Base-by-base conservation (phyloP, 2,329 filamentous ascomycete species). In the Colletotrichum sp. region DNA sequence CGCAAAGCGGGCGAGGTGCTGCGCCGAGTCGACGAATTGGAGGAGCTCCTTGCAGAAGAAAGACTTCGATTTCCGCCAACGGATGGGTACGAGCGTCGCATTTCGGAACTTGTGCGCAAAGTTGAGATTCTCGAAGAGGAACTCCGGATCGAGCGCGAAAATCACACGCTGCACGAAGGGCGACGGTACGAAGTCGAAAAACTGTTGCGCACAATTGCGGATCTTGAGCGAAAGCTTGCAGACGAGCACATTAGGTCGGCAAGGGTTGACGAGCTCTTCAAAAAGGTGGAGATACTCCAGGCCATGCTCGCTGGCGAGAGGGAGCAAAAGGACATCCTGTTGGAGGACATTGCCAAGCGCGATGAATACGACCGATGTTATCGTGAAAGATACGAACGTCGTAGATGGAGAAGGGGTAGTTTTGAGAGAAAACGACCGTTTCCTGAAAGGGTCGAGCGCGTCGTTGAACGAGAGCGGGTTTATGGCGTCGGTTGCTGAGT, bases 1-100 rank as follows among this genome's bases (percentile, higher is more conserved):
- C 92, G 97, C 55, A 95, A 95, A 36, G 74, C 74, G 16, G 49
- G 62, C 26, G 74, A 76, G 18, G 39, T 76, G 9, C 69, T 62
- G 28, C 64, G 71, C 3, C 62, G 65, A 12, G 49, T 76, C 15
- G 70, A 74, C 21, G 74, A 76, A 12, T 52, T 74, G 39, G 74
- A 76, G 71, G 18, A 26, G 28, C 9, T 76, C 3, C 67, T 76
- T 16, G 71, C 32, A 12, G 71, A 76, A 18, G 74, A 76, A 30
- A 49, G 74, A 52, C 59, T 49, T 10, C 64, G 74, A 60, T 13
- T 68, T 36, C 74, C 70, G 8, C 49, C 65, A 3, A 44, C 64
- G 34, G 74, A 73, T 6, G 18, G 36, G 30, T 69, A 69, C 49
- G 74, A 69, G 52, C 71, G 74, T 24, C 70, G 72, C 30, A 69